These are phyloP conservation scores for Fulvia fulva DNA, from an alignment of 2,329 filamentous ascomycete genomes.

Conservation along the genomic window DNA sequence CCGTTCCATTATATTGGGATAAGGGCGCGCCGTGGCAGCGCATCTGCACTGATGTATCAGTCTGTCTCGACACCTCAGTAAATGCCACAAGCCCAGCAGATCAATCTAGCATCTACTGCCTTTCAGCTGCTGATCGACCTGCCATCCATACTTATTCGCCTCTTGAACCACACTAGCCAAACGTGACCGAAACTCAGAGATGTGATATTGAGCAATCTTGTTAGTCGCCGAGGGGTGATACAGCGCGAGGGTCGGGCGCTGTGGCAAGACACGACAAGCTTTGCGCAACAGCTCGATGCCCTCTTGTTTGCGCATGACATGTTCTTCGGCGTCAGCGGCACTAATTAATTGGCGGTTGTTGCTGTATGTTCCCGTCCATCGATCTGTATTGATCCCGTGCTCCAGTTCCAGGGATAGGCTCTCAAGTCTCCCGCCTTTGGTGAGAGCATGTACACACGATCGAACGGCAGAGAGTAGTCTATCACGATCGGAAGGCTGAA, in stretches of 20 bases:
- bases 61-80: not conserved
- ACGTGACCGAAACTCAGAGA: conserved; percentile 10
- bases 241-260: conserved; percentile 6
- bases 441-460: conserved; percentile 10
- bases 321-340: conserved; percentile 13
- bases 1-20: not conserved
- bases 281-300: conserved; percentile 13
- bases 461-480: conserved; percentile 18
- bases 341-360: conserved; percentile 11
- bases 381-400: conserved; percentile 14
- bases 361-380: conserved; percentile 15
- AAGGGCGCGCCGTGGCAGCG: not conserved
- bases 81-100: not conserved
- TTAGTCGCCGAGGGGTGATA: conserved; percentile 6
- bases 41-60: not conserved
- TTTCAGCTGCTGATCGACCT: conserved; percentile 13
- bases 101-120: conserved; percentile 6
- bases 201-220: conserved; percentile 10
- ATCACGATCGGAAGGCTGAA: conserved; percentile 15
- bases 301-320: conserved; percentile 13
- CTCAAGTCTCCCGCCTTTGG: conserved; percentile 7
- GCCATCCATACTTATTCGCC: conserved; percentile 22
- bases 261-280: conserved; percentile 1
- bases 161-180: conserved; percentile 11
- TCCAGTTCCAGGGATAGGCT: conserved; percentile 13